Evolutionary conservation across 148 eudicot species (phyloP).

Genomic region (Diospyros lotus): DNA sequence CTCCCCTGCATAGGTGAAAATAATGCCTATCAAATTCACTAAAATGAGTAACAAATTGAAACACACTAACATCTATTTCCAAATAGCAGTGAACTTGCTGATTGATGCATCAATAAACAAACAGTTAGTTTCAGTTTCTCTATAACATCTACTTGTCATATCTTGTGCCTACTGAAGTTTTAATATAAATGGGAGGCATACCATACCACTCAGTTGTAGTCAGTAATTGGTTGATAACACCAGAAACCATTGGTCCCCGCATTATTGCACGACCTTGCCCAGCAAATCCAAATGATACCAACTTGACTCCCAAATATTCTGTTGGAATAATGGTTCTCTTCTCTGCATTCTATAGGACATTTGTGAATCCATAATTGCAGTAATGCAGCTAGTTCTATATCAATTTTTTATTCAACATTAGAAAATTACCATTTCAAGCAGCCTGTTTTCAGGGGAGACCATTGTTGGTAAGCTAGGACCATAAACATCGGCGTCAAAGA

Average conservation of each 20-base stretch:
- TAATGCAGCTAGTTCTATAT: neutral
- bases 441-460: conserved; percentile 90
- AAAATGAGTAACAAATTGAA: neutral
- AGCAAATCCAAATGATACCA: conserved; percentile 98
- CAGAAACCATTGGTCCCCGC: conserved; percentile 99
- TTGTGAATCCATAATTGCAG: conserved; percentile 14
- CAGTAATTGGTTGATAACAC: conserved; percentile 90
- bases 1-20: conserved; percentile 60
- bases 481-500: conserved; percentile 97
- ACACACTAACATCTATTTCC: neutral
- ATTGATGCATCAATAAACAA: neutral
- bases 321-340: conserved; percentile 90
- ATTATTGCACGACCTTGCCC: conserved; percentile 99
- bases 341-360: conserved; percentile 65
- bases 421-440: conserved; percentile 83
- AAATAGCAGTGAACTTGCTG: conserved; percentile 1
- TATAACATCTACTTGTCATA: neutral
- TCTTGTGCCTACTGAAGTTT: neutral
- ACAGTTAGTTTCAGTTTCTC: neutral
- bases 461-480: conserved; percentile 99
- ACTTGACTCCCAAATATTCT: conserved; percentile 91
- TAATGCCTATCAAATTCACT: no score
- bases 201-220: conserved; percentile 91
- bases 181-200: neutral
- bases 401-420: neutral